These are phyloP conservation scores for Aspergillus bertholletiae DNA, from an alignment of 495 filamentous ascomycete genomes.

Conservation along the genomic window DNA sequence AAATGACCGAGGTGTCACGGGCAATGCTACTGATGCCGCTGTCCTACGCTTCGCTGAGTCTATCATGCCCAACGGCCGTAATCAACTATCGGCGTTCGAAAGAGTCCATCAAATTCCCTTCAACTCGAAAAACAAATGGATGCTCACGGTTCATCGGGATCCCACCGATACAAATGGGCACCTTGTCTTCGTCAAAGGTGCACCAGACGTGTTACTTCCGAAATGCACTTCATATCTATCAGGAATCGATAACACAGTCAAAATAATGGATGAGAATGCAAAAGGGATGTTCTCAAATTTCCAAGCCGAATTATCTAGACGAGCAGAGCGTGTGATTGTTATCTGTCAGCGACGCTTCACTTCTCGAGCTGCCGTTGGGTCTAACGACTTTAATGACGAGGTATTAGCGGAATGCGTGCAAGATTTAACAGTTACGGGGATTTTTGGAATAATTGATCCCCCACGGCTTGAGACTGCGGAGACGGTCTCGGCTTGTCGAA, in stretches of 20 bases:
- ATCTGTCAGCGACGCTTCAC: constrained; percentile 36
- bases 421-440: constrained; percentile 45
- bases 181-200: constrained; percentile 46
- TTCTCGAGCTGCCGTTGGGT: constrained; percentile 19
- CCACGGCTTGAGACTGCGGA: constrained; percentile 36
- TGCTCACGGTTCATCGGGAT: constrained; percentile 31
- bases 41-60: constrained; percentile 63
- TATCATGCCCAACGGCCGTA: constrained; percentile 47
- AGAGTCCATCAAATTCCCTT: constrained; percentile 66
- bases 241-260: constrained; percentile 25
- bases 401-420: constrained; percentile 32
- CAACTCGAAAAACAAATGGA: constrained; percentile 76
- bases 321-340: constrained; percentile 50
- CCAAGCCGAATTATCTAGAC: constrained; percentile 40
- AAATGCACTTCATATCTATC: constrained; percentile 44
- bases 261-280: constrained; percentile 31
- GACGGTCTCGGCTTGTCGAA: constrained; percentile 57
- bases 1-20: constrained; percentile 56
- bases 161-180: constrained; percentile 13
- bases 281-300: constrained; percentile 29
- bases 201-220: constrained; percentile 47
- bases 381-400: constrained; percentile 44
- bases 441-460: constrained; percentile 55
- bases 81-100: constrained; percentile 41
- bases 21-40: constrained; percentile 71